A percentile compares a stretch with the other conserved stretches of the same genome.
Conservation (phyloP, 2,329 filamentous ascomycete species). For the Alternaria rosae region DNA sequence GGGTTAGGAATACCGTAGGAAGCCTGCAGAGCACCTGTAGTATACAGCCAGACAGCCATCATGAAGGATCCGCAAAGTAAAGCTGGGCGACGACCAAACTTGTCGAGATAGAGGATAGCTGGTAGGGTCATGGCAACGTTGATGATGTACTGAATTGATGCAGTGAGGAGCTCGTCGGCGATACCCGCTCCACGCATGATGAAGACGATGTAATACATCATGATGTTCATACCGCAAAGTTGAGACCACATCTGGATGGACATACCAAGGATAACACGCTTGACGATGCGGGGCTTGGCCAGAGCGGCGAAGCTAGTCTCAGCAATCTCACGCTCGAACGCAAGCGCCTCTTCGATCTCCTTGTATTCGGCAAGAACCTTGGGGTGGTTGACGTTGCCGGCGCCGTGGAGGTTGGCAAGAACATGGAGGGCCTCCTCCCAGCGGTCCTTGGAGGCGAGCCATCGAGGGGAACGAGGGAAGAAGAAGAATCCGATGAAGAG, state of each 20-base stretch:
- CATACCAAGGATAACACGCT: constrained; percentile 66
- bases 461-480: constrained; percentile 65
- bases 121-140: constrained; percentile 68
- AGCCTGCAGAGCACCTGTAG: constrained; percentile 66
- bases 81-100: constrained; percentile 64
- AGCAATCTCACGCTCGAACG: constrained; percentile 62
- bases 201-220: constrained; percentile 66
- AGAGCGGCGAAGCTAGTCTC: constrained; percentile 60
- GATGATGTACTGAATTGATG: constrained; percentile 70
- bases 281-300: constrained; percentile 60
- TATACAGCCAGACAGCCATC: constrained; percentile 68
- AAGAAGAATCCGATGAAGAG: constrained; percentile 53
- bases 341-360: constrained; percentile 65
- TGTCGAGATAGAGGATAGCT: constrained; percentile 67
- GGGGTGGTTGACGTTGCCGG: constrained; percentile 63
- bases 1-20: constrained; percentile 59
- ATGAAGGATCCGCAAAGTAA: constrained; percentile 64
- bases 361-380: constrained; percentile 69
- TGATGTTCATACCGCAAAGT: constrained; percentile 67
- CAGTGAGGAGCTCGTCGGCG: constrained; percentile 64
- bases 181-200: constrained; percentile 67
- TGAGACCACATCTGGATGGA: constrained; percentile 68
- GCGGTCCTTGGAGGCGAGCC: constrained; percentile 72
- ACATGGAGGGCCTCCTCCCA: constrained; percentile 70
- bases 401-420: constrained; percentile 64